phyloP scores from a whole-genome alignment of 768 basidiomycete species.

The Chiua virens region DNA sequence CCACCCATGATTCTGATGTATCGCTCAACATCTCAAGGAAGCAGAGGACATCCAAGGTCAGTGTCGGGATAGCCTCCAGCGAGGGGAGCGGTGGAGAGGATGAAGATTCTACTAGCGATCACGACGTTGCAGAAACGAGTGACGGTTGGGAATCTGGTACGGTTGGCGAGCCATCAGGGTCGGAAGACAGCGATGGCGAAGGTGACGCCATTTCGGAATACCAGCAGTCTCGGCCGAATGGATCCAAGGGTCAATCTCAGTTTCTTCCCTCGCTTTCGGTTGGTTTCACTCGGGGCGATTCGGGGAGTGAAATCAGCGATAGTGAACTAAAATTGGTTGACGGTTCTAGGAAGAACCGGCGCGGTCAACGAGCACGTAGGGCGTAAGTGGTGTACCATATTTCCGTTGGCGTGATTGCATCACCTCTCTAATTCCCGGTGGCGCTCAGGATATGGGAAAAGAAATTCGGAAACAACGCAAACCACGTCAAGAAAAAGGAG shows the following conservation, averaged over 20 bases:
- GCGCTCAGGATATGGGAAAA: slow-evolving; percentile 90
- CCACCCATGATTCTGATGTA: slow-evolving; percentile 15
- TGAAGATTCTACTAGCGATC: slow-evolving; percentile 17
- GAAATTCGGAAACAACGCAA: slow-evolving; percentile 88
- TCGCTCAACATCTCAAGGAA: slow-evolving; percentile 10
- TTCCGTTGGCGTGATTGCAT: background rate
- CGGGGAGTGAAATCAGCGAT: slow-evolving; percentile 76
- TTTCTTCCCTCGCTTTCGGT: slow-evolving; percentile 90
- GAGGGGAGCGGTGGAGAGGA: slow-evolving; percentile 21
- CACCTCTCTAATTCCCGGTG: slow-evolving; percentile 1
- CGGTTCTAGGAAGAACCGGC: slow-evolving; percentile 73
- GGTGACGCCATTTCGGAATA: background rate
- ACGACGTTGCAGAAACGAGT: slow-evolving; percentile 9
- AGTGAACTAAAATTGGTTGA: slow-evolving; percentile 55
- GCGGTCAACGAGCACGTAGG: slow-evolving; percentile 91
- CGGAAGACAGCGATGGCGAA: slow-evolving; percentile 32
- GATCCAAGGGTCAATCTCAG: slow-evolving; percentile 40
- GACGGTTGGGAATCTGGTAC: slow-evolving; percentile 46
- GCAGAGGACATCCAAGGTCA: slow-evolving; percentile 5
- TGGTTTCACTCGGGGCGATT: slow-evolving; percentile 80
- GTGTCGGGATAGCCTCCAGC: background rate
- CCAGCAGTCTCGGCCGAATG: slow-evolving; percentile 23
- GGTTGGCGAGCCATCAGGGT: slow-evolving; percentile 28
- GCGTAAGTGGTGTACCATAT: slow-evolving; percentile 61
- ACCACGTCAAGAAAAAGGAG: slow-evolving; percentile 75